These are phyloP conservation scores for Heliosperma pusillum DNA, from an alignment of 148 eudicot species.

Conservation along the genomic window DNA sequence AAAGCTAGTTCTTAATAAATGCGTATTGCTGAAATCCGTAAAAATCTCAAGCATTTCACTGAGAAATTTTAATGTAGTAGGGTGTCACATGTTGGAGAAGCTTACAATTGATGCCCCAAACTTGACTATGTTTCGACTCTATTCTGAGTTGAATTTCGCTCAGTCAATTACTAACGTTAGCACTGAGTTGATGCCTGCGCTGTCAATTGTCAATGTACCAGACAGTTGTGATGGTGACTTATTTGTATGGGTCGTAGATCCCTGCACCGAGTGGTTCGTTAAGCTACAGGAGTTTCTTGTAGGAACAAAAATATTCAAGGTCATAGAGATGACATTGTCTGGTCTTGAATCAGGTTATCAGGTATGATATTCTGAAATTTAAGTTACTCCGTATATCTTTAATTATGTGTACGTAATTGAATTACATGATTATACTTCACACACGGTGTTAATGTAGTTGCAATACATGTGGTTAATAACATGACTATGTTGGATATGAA, in stretches of 20 bases:
- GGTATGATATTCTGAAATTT: constrained; percentile 8
- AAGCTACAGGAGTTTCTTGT: constrained; percentile 8
- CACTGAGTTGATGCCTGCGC: neutral
- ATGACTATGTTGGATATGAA: neutral
- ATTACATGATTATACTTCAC: too few relatives aligned
- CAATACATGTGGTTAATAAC: too few relatives aligned
- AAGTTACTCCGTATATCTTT: too few relatives aligned
- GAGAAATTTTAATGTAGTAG: neutral
- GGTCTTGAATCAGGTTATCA: neutral
- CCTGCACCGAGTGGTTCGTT: neutral
- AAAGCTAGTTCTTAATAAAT: neutral
- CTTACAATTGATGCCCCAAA: constrained; percentile 8
- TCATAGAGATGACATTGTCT: neutral
- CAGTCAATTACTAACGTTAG: neutral
- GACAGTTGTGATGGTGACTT: neutral
- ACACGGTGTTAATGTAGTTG: too few relatives aligned
- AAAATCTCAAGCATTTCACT: constrained; percentile 8
- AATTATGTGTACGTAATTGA: too few relatives aligned
- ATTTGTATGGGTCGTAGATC: neutral
- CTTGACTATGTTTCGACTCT: neutral
- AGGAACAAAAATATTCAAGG: too few relatives aligned
- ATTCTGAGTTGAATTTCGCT: too few relatives aligned
- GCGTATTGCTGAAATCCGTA: neutral
- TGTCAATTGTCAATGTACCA: neutral
- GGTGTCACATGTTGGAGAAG: neutral